Conservation (phyloP, 768 basidiomycete genomes). For the Lentinula lateritia region DNA sequence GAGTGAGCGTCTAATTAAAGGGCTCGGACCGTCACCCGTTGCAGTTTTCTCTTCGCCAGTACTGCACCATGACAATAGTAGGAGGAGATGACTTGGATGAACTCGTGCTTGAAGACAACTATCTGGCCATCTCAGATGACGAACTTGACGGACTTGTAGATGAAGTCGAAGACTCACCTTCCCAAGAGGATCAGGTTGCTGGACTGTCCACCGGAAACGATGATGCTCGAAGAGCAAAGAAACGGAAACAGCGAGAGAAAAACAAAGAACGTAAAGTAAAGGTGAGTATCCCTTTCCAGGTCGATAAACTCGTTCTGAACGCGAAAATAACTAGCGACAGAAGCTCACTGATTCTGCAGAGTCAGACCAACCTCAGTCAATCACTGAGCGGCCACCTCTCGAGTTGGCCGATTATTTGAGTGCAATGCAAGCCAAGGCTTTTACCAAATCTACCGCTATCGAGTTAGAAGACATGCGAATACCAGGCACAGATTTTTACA, state of each 20-base stretch:
- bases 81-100: constrained; percentile 82
- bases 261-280: constrained; percentile 72
- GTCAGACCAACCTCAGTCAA: constrained; percentile 32
- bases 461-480: constrained; percentile 79
- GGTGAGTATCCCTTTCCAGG: constrained; percentile 24
- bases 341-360: constrained; percentile 47
- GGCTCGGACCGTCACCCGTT: neutral
- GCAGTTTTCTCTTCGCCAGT: neutral
- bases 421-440: constrained; percentile 62
- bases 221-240: constrained; percentile 36
- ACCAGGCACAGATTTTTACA: constrained; percentile 51
- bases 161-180: neutral
- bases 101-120: constrained; percentile 59
- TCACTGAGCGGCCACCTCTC: constrained; percentile 52
- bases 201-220: neutral
- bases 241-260: constrained; percentile 68
- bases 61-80: constrained; percentile 8
- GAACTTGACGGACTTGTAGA: constrained; percentile 28
- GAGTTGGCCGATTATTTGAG: constrained; percentile 60
- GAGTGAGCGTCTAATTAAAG: neutral
- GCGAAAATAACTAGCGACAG: constrained; percentile 42
- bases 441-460: constrained; percentile 61
- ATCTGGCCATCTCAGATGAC: constrained; percentile 58
- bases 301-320: constrained; percentile 7
- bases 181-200: neutral